phyloP scores from a whole-genome alignment of 495 filamentous ascomycete species.

The Sordaria brevicollis region DNA sequence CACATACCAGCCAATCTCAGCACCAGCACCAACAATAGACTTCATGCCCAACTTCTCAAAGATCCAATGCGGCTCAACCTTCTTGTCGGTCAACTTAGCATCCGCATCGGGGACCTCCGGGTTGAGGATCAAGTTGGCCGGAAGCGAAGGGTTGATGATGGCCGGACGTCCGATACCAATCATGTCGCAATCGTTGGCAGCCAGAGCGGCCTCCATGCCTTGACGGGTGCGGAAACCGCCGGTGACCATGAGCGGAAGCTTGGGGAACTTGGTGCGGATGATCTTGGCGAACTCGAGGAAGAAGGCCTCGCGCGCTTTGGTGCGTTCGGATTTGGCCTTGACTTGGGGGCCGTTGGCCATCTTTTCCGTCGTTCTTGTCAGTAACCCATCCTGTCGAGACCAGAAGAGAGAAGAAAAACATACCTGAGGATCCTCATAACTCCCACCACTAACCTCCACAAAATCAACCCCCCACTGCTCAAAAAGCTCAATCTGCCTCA shows the following conservation, averaged over 20 bases:
- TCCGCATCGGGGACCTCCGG: slow-evolving; percentile 38
- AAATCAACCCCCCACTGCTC: slow-evolving; percentile 48
- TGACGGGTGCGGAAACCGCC: slow-evolving; percentile 44
- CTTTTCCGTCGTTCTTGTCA: neutral
- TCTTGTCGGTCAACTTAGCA: slow-evolving; percentile 31
- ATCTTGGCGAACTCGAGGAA: slow-evolving; percentile 47
- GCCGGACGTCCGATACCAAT: slow-evolving; percentile 48
- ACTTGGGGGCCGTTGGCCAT: neutral
- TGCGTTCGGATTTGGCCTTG: slow-evolving; percentile 26
- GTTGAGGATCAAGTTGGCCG: slow-evolving; percentile 42
- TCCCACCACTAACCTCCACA: slow-evolving; percentile 51
- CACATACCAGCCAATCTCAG: neutral
- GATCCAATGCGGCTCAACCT: slow-evolving; percentile 24
- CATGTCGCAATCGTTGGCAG: slow-evolving; percentile 44
- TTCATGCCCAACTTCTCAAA: slow-evolving; percentile 25
- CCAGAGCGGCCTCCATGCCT: slow-evolving; percentile 44
- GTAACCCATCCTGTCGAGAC: neutral
- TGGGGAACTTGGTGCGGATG: slow-evolving; percentile 33
- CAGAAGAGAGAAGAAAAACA: neutral
- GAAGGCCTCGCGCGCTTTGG: slow-evolving; percentile 47
- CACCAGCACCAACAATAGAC: slow-evolving; percentile 15
- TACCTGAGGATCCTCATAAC: slow-evolving; percentile 43
- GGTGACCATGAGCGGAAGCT: slow-evolving; percentile 33
- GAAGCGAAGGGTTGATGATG: slow-evolving; percentile 36
- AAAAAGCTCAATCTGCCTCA: slow-evolving; percentile 45